Percentiles rank a stretch among this genome's conserved stretches.
Evolutionary conservation across 202 grass and related monocot genomes (phyloP).

Genomic region (Saccharum hybrid): DNA sequence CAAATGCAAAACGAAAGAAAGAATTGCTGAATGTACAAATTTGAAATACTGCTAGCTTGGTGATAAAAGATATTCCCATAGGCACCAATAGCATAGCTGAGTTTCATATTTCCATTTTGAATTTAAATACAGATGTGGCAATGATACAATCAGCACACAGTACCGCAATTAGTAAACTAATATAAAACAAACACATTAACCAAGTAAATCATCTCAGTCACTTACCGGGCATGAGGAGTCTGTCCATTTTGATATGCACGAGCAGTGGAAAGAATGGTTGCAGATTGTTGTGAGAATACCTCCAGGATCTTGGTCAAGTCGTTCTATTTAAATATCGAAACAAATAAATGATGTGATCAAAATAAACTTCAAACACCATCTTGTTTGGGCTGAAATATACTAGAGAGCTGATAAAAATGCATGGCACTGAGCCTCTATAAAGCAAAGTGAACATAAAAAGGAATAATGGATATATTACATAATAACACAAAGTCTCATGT

Average conservation of each 20-base stretch:
- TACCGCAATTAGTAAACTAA: conserved; percentile 21
- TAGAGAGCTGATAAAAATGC: conserved; percentile 24
- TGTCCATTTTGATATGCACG: conserved; percentile 98
- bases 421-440: not conserved
- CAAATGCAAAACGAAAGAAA: conserved; percentile 29
- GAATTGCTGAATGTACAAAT: conserved; percentile 17
- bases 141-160: conserved; percentile 18
- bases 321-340: conserved; percentile 52
- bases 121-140: not conserved
- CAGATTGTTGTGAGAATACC: conserved; percentile 98
- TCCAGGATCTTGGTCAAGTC: conserved; percentile 89
- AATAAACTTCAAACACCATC: conserved; percentile 26
- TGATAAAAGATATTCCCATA: conserved; percentile 6
- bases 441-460: conserved; percentile 3
- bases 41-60: conserved; percentile 29
- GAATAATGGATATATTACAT: conserved; percentile 1
- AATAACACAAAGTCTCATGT: conserved; percentile 15
- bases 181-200: conserved; percentile 15
- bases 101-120: not conserved
- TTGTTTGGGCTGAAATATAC: conserved; percentile 25
- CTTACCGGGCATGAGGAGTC: conserved; percentile 98
- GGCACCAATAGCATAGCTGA: not conserved
- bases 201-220: conserved; percentile 36
- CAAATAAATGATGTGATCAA: conserved; percentile 22
- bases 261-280: conserved; percentile 97